Evolutionary conservation across 176 grass and related monocot species (phyloP), one percentile per base, ranked within the genome.

Genomic region (Aechmea fasciata): DNA sequence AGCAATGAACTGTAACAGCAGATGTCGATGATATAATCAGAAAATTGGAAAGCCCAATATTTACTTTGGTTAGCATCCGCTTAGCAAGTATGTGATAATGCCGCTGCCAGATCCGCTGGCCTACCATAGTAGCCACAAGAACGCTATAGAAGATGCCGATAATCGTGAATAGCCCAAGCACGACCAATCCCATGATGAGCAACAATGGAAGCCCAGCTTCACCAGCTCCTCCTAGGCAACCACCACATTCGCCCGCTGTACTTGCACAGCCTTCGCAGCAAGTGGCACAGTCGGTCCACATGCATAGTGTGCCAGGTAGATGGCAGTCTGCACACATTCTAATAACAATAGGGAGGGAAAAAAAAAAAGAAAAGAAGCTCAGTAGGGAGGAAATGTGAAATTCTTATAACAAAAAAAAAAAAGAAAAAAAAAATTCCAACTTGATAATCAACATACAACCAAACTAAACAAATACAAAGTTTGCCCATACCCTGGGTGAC

Each of bases 261-360:
- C 83, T 83, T 73, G 84, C 82, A 20, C 90, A 99, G 13, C 84
- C 87, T 76, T 99, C 94, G 77, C 82, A 99, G 78, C 90, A 99
- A 50, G 90, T 90, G 9, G 87, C 83, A 71, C 95, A 94, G 66
- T 99, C 95, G 0, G 90, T 93, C 95, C 95, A 93, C 80, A 99
- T 85, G 70, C 90, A 99, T 20, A 93, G 85, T 0, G 95, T 99
- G 47, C 90, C 95, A 19, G 89, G 90, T 49, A 93, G 77, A 84
- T 94, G 90, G 70, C 84, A 94, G 70, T 94, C 87, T 29, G 87
- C 87, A 71, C 90, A 90, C 90, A 94, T 90, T 68, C 95, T 99
- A 77, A 73, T 6, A 41, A 41, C 33, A 41, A 41, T 41, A 41
- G 33, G 33, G n/a, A 17, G 6, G 29, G n/a, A n/a, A n/a, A 33